Base-by-base conservation (phyloP, 2,329 filamentous ascomycete genomes). In the Teratosphaeriaceae sp. region DNA sequence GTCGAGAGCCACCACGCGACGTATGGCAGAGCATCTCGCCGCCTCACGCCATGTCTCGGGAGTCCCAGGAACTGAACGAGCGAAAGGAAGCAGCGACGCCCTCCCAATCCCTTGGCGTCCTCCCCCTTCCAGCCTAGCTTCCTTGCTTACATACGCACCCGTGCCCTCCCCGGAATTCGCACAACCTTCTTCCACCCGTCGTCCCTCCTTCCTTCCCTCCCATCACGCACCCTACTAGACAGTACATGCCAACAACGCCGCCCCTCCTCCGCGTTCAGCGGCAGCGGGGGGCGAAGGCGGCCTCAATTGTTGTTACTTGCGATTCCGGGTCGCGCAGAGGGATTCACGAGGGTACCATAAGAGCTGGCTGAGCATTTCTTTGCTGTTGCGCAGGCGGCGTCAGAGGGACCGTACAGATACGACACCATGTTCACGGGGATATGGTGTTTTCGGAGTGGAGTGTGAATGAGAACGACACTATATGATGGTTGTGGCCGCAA, bases 191-290 rank as follows among this genome's bases (percentile, higher is more conserved):
- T 21, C 40, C 31, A n/a, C 18, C 19, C 23, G 15, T 18, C 22
- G n/a, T n/a, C n/a, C n/a, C n/a, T n/a, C n/a, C n/a, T n/a, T 40
- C 31, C 12, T 44, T 21, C 18, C 18, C 36, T 34, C 26, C 19
- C 42, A 5, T 16, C 43, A 43, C 45, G 45, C 45, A 37, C 41
- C 41, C 40, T 31, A 40, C 23, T 46, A 49, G 47, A 49, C 47
- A 49, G 47, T 49, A 34, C 47, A 44, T 46, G 38, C 33, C 47
- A 49, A 37, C 47, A 49, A 30, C 33, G 35, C 26, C 36, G 15
- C 40, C 20, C 40, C 18, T 13, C 31, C n/a, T 16, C 43, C 26
- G 40, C 44, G 43, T 49, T 33, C 22, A 24, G 40, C 38, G 19
- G 46, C n/a, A 29, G 38, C 13, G 21, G 19, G 5, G n/a, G 22